These are phyloP conservation scores for Ascodesmis nigricans DNA, from an alignment of 495 filamentous ascomycete species.

Conservation along the genomic window DNA sequence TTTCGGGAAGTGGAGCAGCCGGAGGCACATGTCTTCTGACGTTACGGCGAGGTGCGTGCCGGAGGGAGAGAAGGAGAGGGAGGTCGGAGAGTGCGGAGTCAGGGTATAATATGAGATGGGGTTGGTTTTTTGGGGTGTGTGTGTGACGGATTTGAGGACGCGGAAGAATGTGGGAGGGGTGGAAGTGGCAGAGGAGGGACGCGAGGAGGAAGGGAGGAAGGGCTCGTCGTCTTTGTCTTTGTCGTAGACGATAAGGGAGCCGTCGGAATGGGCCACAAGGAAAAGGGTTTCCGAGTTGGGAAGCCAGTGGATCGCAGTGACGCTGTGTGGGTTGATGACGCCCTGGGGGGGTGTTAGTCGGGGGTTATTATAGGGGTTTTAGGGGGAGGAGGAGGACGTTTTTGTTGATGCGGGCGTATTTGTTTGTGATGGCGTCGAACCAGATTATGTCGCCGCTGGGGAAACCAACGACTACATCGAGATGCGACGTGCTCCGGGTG, in stretches of 20 bases:
- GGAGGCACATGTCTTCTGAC: slow-evolving; percentile 71
- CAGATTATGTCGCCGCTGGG: slow-evolving; percentile 92
- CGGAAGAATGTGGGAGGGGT: too few species aligned
- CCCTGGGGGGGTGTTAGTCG: slow-evolving; percentile 32
- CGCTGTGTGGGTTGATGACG: slow-evolving; percentile 60
- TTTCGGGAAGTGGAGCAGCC: slow-evolving; percentile 74
- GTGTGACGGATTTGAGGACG: slow-evolving; percentile 70
- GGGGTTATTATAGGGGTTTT: background rate
- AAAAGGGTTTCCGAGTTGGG: slow-evolving; percentile 88
- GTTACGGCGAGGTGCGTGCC: slow-evolving; percentile 71
- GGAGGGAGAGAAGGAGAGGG: slow-evolving; percentile 76
- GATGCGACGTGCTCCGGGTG: slow-evolving; percentile 55
- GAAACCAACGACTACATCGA: slow-evolving; percentile 88
- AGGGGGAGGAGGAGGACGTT: slow-evolving; percentile 34
- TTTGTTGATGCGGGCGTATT: slow-evolving; percentile 90
- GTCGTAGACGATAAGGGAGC: slow-evolving; percentile 85
- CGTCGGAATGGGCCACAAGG: slow-evolving; percentile 79
- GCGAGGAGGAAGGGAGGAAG: too few species aligned
- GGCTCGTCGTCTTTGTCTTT: slow-evolving; percentile 91
- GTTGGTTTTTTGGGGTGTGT: slow-evolving; percentile 79
- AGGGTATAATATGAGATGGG: slow-evolving; percentile 80
- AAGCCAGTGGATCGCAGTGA: slow-evolving; percentile 78
- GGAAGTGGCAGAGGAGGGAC: too few species aligned
- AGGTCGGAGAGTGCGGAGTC: slow-evolving; percentile 70
- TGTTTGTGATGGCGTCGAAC: slow-evolving; percentile 94